Evolutionary conservation across 2,329 filamentous ascomycete species (phyloP).

Genomic region (Hypoxylon sp.): DNA sequence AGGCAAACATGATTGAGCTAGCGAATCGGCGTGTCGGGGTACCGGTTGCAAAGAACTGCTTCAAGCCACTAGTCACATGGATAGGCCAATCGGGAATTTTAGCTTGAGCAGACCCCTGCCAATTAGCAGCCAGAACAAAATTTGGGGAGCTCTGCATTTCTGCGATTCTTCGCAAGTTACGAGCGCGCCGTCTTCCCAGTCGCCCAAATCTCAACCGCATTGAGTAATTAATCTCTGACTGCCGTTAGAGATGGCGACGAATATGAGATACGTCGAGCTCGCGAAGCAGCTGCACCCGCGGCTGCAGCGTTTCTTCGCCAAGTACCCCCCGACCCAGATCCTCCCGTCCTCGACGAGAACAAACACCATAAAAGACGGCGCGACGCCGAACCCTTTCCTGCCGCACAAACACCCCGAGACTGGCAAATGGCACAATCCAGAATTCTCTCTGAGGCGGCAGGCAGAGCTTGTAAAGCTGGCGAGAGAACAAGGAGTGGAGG

Average conservation of each 20-base stretch:
- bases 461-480: conserved; percentile 92
- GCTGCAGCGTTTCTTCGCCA: conserved; percentile 87
- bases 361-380: conserved; percentile 51
- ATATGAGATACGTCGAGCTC: conserved; percentile 63
- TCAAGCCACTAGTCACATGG: conserved; percentile 18
- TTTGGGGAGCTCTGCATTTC: conserved; percentile 28
- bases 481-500: conserved; percentile 80
- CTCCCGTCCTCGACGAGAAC: conserved; percentile 57
- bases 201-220: conserved; percentile 12
- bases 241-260: conserved; percentile 36
- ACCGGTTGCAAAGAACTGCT: conserved; percentile 11
- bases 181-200: conserved; percentile 13
- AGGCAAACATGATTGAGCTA: conserved; percentile 22
- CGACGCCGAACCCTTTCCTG: conserved; percentile 81
- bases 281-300: conserved; percentile 81
- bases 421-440: conserved; percentile 84
- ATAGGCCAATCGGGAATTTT: conserved; percentile 43
- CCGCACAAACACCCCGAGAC: conserved; percentile 82
- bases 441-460: conserved; percentile 86
- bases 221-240: neutral
- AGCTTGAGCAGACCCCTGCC: conserved; percentile 26
- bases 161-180: conserved; percentile 24
- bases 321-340: conserved; percentile 81
- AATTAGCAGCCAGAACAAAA: conserved; percentile 29
- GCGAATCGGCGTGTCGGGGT: conserved; percentile 33